Conservation (phyloP, 352 stramenopile species). For the Peronospora belbahrii region DNA sequence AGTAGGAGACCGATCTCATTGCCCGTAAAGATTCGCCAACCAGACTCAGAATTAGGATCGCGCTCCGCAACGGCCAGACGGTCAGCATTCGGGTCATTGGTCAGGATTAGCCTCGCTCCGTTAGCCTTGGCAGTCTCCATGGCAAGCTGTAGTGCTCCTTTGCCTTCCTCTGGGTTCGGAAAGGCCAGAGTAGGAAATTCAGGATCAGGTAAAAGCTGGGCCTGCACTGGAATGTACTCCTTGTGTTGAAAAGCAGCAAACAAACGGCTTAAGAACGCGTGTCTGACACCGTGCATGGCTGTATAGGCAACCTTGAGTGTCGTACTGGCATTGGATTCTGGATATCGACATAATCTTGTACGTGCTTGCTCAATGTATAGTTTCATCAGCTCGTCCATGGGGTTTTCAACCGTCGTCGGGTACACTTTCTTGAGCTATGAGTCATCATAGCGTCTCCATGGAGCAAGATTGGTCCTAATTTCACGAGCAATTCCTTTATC, state of each 20-base stretch:
- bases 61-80: constrained; percentile 93
- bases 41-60: constrained; percentile 40
- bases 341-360: constrained; percentile 52
- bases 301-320: constrained; percentile 90
- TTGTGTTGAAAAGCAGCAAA: constrained; percentile 88
- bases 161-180: constrained; percentile 97
- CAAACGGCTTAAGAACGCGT: constrained; percentile 85
- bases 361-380: constrained; percentile 62
- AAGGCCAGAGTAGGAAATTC: constrained; percentile 96
- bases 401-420: constrained; percentile 49
- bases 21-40: constrained; percentile 95
- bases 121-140: constrained; percentile 82
- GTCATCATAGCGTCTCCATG: constrained; percentile 71
- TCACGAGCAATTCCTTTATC: constrained; percentile 88
- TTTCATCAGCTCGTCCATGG: constrained; percentile 55
- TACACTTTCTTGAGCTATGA: constrained; percentile 25
- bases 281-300: constrained; percentile 97
- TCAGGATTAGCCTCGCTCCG: constrained; percentile 86
- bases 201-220: constrained; percentile 90
- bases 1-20: constrained; percentile 97
- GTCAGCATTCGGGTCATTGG: constrained; percentile 98
- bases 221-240: constrained; percentile 78
- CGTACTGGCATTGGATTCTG: constrained; percentile 47
- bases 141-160: constrained; percentile 92
- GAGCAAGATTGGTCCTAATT: constrained; percentile 89